Evolutionary conservation across 2,329 filamentous ascomycete species (phyloP), one percentile per base, ranked within the genome.

Genomic region (Phaeosphaeriaceae sp.): DNA sequence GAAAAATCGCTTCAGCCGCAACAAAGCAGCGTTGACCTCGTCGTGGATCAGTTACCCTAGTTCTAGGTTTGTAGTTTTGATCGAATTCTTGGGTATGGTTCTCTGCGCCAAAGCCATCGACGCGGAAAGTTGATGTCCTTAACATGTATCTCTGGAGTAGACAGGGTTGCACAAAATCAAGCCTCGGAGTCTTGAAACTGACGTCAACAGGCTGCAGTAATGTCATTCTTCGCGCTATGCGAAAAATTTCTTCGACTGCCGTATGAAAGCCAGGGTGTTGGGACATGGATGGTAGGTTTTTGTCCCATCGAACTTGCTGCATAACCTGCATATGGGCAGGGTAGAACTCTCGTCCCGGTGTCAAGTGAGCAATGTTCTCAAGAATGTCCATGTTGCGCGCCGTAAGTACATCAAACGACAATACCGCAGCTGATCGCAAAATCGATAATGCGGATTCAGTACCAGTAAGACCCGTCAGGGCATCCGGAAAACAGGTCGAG

Each of bases 361-460:
- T 72, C 4, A 73, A 60, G 0, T 17, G 16, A 1, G 69, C 62
- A 20, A 76, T 71, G 0, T 33, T 12, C 7, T 43, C 13, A 2
- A 76, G 58, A 2, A 62, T 23, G 1, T 51, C 33, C 1, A 61
- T 9, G 28, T 57, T 46, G 0, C 52, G 39, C 3, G 30, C 12
- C 1, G 28, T 42, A 0, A 85, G 64, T 0, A 54, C 42, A 2
- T 70, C 61, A 40, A 81, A 79, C 0, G 83, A 86, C 20, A 67
- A 61, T 0, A 83, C 63, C 0, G 79, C 72, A 0, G 80, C 80
- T 0, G 79, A 81, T 0, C 49, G 37, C 1, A 86, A 60, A 2
- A 82, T 80, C 0, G 60, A 52, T 0, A 86, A 58, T 0, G 83
- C 80, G 42, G 80, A 64, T 54, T 86, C 82, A 0, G 81, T 83